Evolutionary conservation across 2,329 filamentous ascomycete species (phyloP).

Genomic region (Ophiostoma quercus): DNA sequence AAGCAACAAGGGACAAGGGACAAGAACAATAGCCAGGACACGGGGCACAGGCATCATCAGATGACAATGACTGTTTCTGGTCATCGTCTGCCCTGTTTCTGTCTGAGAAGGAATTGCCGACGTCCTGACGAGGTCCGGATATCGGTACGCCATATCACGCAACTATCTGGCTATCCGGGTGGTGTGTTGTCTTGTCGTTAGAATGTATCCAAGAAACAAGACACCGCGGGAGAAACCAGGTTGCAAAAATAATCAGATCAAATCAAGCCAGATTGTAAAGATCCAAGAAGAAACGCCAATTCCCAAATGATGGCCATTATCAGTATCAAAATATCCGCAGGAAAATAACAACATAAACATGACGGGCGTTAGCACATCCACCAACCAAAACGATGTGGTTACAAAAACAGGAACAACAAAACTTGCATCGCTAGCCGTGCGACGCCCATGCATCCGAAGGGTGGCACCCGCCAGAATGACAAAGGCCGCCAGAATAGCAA

Average conservation of each 20-base stretch:
- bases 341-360: not conserved
- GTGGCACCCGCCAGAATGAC: not conserved
- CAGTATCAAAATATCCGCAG: not conserved
- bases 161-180: not conserved
- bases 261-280: not conserved
- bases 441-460: not conserved
- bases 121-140: not conserved
- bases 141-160: not conserved
- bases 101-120: conserved; percentile 1
- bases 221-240: not conserved
- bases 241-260: not conserved
- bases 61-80: not conserved
- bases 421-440: not conserved
- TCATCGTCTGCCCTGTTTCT: not conserved
- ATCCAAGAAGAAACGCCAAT: not conserved
- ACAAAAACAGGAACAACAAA: not conserved
- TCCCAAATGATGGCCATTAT: not conserved
- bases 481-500: not conserved
- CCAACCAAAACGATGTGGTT: not conserved
- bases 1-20: not conserved
- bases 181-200: not conserved
- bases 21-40: not conserved
- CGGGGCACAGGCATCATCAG: not conserved
- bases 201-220: not conserved
- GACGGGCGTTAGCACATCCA: not conserved